These are phyloP conservation scores for Coelastrella sp. DNA, from an alignment of 139 green algal genomes.

Conservation along the genomic window DNA sequence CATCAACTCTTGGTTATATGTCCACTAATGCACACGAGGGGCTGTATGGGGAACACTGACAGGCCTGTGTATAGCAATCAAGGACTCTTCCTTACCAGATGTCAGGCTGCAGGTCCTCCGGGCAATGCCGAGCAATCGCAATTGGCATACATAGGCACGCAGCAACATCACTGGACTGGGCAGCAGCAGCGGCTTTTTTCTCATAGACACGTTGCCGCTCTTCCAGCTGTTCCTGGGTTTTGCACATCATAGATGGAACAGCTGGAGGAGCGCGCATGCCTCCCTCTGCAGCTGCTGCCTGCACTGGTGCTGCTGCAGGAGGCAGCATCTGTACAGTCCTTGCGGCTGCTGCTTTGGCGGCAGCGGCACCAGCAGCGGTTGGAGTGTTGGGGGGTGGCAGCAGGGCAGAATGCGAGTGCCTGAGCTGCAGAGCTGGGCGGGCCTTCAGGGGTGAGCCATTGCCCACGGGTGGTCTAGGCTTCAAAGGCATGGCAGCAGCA, in stretches of 20 bases:
- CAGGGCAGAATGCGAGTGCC: not conserved
- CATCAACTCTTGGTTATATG: not conserved
- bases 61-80: not conserved
- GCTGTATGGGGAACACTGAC: too few relatives aligned
- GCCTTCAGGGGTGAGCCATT: not conserved
- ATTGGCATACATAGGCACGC: conserved; percentile 45
- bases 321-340: not conserved
- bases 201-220: conserved; percentile 4
- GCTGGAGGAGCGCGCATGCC: too few relatives aligned
- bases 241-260: too few relatives aligned
- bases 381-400: not conserved
- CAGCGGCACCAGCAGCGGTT: not conserved
- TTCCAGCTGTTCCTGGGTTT: not conserved
- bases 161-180: not conserved
- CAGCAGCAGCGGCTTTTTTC: not conserved
- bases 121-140: conserved; percentile 58
- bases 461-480: not conserved
- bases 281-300: not conserved
- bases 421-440: not conserved
- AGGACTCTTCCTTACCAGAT: conserved; percentile 11
- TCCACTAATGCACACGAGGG: not conserved
- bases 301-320: not conserved
- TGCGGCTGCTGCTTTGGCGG: not conserved
- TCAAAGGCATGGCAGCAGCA: not conserved
- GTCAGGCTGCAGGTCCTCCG: conserved; percentile 42